phyloP scores from a whole-genome alignment of 805 yeast species.

The Starmerella floris region DNA sequence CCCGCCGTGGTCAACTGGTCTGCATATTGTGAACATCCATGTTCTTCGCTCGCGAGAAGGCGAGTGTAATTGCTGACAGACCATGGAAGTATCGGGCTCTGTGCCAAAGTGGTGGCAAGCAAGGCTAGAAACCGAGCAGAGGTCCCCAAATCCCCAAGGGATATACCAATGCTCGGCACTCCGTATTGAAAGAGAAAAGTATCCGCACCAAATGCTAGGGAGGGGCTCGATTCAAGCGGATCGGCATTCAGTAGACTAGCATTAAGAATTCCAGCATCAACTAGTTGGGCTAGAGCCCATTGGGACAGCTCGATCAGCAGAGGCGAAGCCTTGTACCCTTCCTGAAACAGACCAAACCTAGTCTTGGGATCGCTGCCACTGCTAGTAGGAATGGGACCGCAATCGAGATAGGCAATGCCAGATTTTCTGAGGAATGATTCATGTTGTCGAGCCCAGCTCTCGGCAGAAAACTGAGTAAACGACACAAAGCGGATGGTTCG shows the following conservation, averaged over 20 bases:
- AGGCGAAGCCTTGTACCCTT: slow-evolving; percentile 5
- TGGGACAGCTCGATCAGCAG: slow-evolving; percentile 1
- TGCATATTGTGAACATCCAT: background rate
- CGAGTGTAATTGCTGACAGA: background rate
- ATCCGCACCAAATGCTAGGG: slow-evolving; percentile 3
- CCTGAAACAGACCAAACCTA: background rate
- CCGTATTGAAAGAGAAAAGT: slow-evolving; percentile 3
- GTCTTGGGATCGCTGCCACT: background rate
- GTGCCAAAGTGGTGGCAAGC: slow-evolving; percentile 5
- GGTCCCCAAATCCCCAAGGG: background rate
- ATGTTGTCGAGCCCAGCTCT: slow-evolving; percentile 2
- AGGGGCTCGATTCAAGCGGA: background rate
- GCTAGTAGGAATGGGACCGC: background rate
- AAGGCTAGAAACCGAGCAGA: slow-evolving; percentile 7
- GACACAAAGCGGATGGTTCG: slow-evolving; percentile 14
- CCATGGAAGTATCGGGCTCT: slow-evolving; percentile 12
- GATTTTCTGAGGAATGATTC: background rate
- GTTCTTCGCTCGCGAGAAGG: background rate
- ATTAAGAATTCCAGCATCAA: slow-evolving; percentile 4
- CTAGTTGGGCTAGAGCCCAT: slow-evolving; percentile 7
- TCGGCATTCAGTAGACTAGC: background rate
- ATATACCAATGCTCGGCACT: slow-evolving; percentile 7
- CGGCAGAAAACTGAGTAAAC: slow-evolving; percentile 3
- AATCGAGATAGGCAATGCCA: slow-evolving; percentile 7
- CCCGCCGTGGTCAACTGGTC: background rate